Conservation (phyloP, 202 grass and related monocot species). For the Setaria italica region DNA sequence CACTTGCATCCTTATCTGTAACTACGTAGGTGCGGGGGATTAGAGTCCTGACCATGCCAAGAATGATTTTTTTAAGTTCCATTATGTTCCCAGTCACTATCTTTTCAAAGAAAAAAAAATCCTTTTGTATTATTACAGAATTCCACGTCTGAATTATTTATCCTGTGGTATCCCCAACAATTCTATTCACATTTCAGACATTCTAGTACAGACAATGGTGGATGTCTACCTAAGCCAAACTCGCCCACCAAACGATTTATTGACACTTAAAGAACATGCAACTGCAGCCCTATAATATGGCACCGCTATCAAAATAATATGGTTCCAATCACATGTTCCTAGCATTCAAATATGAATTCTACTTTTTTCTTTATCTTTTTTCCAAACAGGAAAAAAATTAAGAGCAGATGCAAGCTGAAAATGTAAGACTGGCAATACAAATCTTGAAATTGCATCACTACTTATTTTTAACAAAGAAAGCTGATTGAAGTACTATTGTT, state of each 20-base stretch:
- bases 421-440: not conserved
- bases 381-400: not conserved
- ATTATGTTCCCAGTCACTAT: not conserved
- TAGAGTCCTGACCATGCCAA: not conserved
- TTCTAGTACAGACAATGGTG: slow-evolving; percentile 11
- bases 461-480: not conserved
- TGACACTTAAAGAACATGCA: not conserved
- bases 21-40: not conserved
- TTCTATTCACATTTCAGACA: not conserved
- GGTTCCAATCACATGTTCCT: not conserved
- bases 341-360: not conserved
- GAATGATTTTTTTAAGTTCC: not conserved
- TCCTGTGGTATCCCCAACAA: not conserved
- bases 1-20: no score
- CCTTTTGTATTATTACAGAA: not conserved
- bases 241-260: not conserved
- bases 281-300: not conserved
- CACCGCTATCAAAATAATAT: not conserved
- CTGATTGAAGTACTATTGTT: not conserved
- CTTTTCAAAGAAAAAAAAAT: not conserved
- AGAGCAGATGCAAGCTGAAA: not conserved
- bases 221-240: not conserved
- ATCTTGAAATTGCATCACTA: not conserved
- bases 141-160: not conserved
- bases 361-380: not conserved